A percentile compares a stretch with the other conserved stretches of the same genome.
These are phyloP conservation scores for Gleditsia sinensis DNA, from an alignment of 306 rosid genomes.

Conservation along the genomic window DNA sequence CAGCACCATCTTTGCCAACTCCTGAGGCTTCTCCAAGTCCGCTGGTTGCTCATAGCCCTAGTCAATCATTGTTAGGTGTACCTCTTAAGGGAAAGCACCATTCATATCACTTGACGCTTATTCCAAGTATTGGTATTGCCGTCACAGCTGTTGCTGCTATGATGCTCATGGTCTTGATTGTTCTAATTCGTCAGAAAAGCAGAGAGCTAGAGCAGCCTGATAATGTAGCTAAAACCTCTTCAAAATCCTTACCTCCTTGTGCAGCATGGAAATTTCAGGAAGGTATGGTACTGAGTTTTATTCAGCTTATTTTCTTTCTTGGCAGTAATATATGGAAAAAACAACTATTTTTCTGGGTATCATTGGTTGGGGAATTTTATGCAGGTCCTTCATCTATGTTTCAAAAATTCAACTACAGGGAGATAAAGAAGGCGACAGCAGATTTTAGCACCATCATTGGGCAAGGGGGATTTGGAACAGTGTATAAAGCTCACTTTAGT, in stretches of 20 bases:
- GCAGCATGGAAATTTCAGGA: slow-evolving; percentile 77
- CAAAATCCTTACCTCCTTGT: slow-evolving; percentile 61
- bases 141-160: slow-evolving; percentile 72
- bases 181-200: slow-evolving; percentile 79
- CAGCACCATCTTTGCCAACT: slow-evolving; percentile 55
- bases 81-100: slow-evolving; percentile 54
- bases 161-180: slow-evolving; percentile 70
- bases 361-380: slow-evolving; percentile 19
- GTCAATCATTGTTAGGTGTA: slow-evolving; percentile 52
- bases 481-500: slow-evolving; percentile 80
- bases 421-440: slow-evolving; percentile 90
- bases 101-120: slow-evolving; percentile 71
- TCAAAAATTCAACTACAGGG: slow-evolving; percentile 78
- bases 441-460: slow-evolving; percentile 78
- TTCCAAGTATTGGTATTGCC: slow-evolving; percentile 76
- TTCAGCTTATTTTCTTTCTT: slow-evolving; percentile 24
- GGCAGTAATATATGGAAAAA: slow-evolving; percentile 19
- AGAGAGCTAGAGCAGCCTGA: slow-evolving; percentile 73
- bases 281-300: slow-evolving; percentile 50
- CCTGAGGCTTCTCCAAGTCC: slow-evolving; percentile 83
- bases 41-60: slow-evolving; percentile 70
- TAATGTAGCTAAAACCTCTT: slow-evolving; percentile 46
- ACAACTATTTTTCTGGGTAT: slow-evolving; percentile 17
- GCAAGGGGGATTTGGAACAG: slow-evolving; percentile 97
- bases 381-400: slow-evolving; percentile 85